Evolutionary conservation across 2,329 filamentous ascomycete species (phyloP).

Genomic region (Venturia effusa): DNA sequence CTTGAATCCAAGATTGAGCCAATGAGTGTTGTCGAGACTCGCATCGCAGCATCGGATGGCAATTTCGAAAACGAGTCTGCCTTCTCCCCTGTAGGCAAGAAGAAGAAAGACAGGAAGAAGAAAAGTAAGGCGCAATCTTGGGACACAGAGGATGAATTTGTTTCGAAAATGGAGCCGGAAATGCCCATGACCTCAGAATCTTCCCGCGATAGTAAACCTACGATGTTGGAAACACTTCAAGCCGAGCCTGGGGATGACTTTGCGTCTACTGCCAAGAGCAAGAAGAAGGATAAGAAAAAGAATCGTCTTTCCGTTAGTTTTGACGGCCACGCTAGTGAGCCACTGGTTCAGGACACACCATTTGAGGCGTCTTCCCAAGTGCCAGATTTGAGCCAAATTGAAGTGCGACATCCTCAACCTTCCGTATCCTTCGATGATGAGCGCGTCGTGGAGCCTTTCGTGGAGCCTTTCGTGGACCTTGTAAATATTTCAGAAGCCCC

Average conservation of each 20-base stretch:
- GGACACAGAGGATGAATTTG: not conserved
- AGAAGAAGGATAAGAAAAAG: conserved; percentile 15
- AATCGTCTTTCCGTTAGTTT: not conserved
- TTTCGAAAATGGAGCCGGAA: not conserved
- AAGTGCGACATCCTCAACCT: not conserved
- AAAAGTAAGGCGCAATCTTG: not conserved
- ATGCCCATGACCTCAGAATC: not conserved
- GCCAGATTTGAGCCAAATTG: not conserved
- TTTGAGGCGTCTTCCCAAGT: not conserved
- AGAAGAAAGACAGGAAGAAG: conserved; percentile 7
- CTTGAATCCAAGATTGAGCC: not conserved
- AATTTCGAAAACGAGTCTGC: not conserved
- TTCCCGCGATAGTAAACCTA: not conserved
- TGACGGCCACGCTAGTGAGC: not conserved
- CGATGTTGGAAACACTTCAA: not conserved
- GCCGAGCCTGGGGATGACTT: not conserved
- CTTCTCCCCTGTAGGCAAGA: not conserved
- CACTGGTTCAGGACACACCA: not conserved
- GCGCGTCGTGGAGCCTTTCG: not conserved
- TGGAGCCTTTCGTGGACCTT: not conserved
- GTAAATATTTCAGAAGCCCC: not conserved
- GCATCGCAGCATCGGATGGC: not conserved
- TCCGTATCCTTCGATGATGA: not conserved
- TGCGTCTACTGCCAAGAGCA: conserved; percentile 12
- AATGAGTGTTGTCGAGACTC: not conserved